A percentile compares a stretch with the other conserved stretches of the same genome.
Conservation (phyloP, 2,329 filamentous ascomycete species). For the Penicillium polonicum region DNA sequence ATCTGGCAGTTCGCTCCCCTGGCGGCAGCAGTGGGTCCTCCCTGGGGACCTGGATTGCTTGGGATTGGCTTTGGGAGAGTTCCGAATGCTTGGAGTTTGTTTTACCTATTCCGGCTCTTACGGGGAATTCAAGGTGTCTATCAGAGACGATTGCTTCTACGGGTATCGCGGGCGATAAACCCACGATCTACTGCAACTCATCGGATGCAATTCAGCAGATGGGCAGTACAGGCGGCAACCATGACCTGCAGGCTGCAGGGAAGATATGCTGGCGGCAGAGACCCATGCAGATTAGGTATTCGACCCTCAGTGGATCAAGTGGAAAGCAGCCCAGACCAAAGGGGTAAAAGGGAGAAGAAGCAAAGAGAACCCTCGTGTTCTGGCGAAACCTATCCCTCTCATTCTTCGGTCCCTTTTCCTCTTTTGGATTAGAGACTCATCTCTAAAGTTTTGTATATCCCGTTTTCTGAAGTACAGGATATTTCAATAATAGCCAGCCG, state of each 20-base stretch:
- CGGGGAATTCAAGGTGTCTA: slow-evolving; percentile 5
- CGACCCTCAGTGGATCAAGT: slow-evolving; percentile 16
- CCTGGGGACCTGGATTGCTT: background rate
- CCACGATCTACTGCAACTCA: slow-evolving; percentile 15
- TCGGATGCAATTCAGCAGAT: background rate
- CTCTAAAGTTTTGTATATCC: slow-evolving; percentile 1
- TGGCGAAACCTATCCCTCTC: slow-evolving; percentile 6
- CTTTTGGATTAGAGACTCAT: slow-evolving; percentile 2
- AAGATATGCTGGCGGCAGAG: slow-evolving; percentile 16
- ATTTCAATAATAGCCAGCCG: slow-evolving; percentile 7
- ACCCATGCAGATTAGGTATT: slow-evolving; percentile 20
- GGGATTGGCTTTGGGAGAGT: slow-evolving; percentile 7
- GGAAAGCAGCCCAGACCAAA: slow-evolving; percentile 10
- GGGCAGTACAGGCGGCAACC: slow-evolving; percentile 9
- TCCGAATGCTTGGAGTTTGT: background rate
- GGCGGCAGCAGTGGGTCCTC: slow-evolving; percentile 15
- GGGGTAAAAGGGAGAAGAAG: slow-evolving; percentile 20
- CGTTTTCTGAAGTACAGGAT: background rate
- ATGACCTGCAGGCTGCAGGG: slow-evolving; percentile 24
- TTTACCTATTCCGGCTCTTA: slow-evolving; percentile 3
- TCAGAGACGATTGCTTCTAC: background rate
- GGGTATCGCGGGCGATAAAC: background rate
- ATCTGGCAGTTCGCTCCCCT: slow-evolving; percentile 11
- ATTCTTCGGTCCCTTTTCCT: slow-evolving; percentile 13
- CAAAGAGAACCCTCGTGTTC: slow-evolving; percentile 14